Conservation (phyloP, 2,329 filamentous ascomycete genomes). For the Fonsecaea multimorphosa region DNA sequence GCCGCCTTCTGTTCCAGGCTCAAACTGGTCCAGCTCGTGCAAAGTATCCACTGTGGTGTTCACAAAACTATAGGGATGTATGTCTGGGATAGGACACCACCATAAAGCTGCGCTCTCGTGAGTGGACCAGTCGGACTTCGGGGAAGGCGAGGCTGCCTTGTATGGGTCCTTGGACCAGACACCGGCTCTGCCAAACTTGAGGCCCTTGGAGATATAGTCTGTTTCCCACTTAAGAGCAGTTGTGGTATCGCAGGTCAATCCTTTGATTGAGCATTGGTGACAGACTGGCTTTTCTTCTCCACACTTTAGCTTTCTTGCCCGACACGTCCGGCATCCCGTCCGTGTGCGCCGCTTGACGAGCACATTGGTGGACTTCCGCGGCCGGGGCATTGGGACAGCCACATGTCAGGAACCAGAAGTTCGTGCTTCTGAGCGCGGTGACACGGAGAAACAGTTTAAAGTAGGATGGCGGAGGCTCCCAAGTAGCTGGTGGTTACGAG, state of each 20-base stretch:
- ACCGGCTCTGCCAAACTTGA: conserved; percentile 22
- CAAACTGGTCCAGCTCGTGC: not conserved
- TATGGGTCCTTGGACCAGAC: conserved; percentile 24
- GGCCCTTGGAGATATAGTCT: conserved; percentile 20
- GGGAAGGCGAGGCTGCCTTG: conserved; percentile 9
- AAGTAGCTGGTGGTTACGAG: not conserved
- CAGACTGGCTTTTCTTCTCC: conserved; percentile 49
- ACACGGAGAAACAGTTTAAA: not conserved
- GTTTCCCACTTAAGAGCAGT: conserved; percentile 25
- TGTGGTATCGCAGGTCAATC: conserved; percentile 42
- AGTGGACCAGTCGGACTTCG: not conserved
- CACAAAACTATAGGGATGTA: conserved; percentile 25
- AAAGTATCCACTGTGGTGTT: conserved; percentile 19
- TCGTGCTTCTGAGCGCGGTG: not conserved
- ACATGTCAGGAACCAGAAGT: not conserved
- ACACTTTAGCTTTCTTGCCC: conserved; percentile 50
- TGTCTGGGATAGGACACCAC: conserved; percentile 20
- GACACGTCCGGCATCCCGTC: conserved; percentile 51
- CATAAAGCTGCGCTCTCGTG: not conserved
- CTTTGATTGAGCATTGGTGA: conserved; percentile 46
- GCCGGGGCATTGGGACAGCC: conserved; percentile 39
- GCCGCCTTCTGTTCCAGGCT: not conserved
- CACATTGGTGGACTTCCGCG: conserved; percentile 16
- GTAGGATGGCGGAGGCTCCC: conserved; percentile 42
- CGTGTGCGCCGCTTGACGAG: conserved; percentile 41